Conservation (phyloP, 768 basidiomycete species). For the Trametes cubensis region DNA sequence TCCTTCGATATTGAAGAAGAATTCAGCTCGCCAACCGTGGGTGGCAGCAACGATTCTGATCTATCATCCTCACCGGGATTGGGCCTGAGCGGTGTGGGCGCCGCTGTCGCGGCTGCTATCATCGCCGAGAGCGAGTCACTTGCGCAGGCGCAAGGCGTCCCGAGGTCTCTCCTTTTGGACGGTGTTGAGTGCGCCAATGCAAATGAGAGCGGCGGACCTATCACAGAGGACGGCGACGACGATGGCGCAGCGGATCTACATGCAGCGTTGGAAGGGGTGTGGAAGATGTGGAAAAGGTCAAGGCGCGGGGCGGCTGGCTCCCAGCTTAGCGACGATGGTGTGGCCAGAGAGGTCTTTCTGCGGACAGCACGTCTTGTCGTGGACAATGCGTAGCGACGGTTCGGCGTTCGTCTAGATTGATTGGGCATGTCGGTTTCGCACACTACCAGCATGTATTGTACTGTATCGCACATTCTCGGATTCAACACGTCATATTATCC, state of each 20-base stretch:
- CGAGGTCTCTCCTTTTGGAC: neutral
- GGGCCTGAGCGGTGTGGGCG: constrained; percentile 9
- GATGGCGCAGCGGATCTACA: constrained; percentile 42
- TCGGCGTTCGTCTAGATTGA: neutral
- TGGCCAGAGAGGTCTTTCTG: constrained; percentile 37
- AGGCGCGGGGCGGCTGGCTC: neutral
- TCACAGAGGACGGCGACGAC: neutral
- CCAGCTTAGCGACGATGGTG: constrained; percentile 16
- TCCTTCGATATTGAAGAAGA: constrained; percentile 16
- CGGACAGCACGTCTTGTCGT: constrained; percentile 36
- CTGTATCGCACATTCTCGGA: neutral
- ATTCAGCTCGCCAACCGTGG: constrained; percentile 19
- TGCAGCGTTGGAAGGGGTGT: constrained; percentile 58
- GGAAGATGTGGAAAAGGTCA: constrained; percentile 46
- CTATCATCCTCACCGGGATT: constrained; percentile 14
- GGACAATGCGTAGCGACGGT: constrained; percentile 16
- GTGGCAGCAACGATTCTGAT: constrained; percentile 25
- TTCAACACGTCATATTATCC: neutral
- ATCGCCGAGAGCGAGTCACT: constrained; percentile 3
- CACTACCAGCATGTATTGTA: neutral
- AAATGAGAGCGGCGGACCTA: constrained; percentile 17
- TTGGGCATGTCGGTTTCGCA: neutral
- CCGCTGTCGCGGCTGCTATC: constrained; percentile 8
- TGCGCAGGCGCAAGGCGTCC: neutral
- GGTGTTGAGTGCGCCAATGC: constrained; percentile 1